phyloP scores from a whole-genome alignment of 2,329 filamentous ascomycete species.

The Alternaria incomplexa region DNA sequence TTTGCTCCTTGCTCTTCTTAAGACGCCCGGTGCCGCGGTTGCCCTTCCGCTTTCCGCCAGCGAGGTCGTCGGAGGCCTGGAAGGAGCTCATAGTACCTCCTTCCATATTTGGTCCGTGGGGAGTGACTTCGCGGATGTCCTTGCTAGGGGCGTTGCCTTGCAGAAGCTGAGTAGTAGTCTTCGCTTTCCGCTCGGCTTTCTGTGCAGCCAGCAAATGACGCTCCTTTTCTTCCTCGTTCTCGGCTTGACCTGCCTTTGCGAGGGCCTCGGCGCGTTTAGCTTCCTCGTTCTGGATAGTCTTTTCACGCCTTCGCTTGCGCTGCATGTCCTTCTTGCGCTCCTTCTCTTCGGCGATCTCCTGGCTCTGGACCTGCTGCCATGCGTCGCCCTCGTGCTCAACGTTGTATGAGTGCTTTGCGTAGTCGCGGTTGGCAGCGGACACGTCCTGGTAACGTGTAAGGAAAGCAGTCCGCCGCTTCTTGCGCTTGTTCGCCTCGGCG shows the following conservation, averaged over 20 bases:
- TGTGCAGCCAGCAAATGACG: constrained; percentile 86
- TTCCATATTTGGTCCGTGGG: constrained; percentile 79
- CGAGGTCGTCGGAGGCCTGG: constrained; percentile 66
- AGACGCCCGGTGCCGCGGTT: constrained; percentile 65
- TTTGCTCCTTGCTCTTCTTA: constrained; percentile 84
- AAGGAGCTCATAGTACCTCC: constrained; percentile 87
- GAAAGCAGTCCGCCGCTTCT: constrained; percentile 66
- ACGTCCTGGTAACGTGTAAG: constrained; percentile 63
- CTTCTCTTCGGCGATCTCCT: constrained; percentile 92
- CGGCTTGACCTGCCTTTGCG: constrained; percentile 75
- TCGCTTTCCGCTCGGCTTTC: constrained; percentile 89
- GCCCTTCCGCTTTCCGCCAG: constrained; percentile 60
- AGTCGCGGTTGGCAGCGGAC: constrained; percentile 70
- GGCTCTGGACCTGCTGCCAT: constrained; percentile 83
- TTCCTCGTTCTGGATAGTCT: constrained; percentile 86
- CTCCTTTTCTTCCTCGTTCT: constrained; percentile 81
- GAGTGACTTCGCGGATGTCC: constrained; percentile 74
- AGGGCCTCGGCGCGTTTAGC: constrained; percentile 83
- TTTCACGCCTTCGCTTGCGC: constrained; percentile 91
- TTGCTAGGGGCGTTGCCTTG: constrained; percentile 78
- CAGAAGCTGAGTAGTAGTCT: constrained; percentile 84
- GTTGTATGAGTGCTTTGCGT: constrained; percentile 78
- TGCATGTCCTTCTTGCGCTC: constrained; percentile 99
- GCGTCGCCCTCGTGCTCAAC: constrained; percentile 80
- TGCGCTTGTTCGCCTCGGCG: constrained; percentile 68